Evolutionary conservation across 1,284 basidiomycete species (phyloP), one percentile per base, ranked within the genome.

Genomic region (Coriolopsis trogii): DNA sequence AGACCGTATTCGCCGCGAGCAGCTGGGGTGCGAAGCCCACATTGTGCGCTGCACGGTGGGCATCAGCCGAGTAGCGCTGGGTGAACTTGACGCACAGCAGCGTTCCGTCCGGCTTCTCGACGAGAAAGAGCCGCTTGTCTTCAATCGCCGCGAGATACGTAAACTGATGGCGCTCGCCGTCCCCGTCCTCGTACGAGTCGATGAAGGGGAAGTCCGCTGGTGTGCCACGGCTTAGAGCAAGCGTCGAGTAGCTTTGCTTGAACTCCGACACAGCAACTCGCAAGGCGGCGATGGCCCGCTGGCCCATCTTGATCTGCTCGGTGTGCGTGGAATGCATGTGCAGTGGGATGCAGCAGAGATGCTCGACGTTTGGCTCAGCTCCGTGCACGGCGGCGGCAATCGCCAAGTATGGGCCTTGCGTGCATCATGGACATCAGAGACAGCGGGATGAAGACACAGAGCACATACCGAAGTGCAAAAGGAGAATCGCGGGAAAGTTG

Each of bases 11-110:
- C 20, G 47, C 50, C 13, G 54, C 47, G 26, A 30, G 44, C 9
- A 59, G 47, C 28, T 41, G 39, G 13, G 57, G 54, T 15, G 57
- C 57, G 34, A 56, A 42, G n/a, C 46, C 50, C n/a, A 42, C 24
- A 6, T 13, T 16, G 46, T 44, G 34, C 3, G 54, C 57, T 13
- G 39, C 34, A 4, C 28, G 28, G 40, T 59, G 57, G n/a, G 57
- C 57, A 10, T 41, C 54, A n/a, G 29, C 46, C 24, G 45, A 55
- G 30, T 56, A 59, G 26, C 45, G 44, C 28, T 6, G 41, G 39
- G 29, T 42, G 39, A 53, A 59, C 33, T 56, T 59, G 31, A 56
- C 41, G 45, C 30, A 48, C 23, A 55, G 36, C n/a, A 37, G 52
- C 37, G 29, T 54, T 21, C 41, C 29, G 24, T 38, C 41, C 18